Evolutionary conservation across 1,139 yeast genomes (phyloP).

Genomic region (Nakaseomyces uthaithaninus): DNA sequence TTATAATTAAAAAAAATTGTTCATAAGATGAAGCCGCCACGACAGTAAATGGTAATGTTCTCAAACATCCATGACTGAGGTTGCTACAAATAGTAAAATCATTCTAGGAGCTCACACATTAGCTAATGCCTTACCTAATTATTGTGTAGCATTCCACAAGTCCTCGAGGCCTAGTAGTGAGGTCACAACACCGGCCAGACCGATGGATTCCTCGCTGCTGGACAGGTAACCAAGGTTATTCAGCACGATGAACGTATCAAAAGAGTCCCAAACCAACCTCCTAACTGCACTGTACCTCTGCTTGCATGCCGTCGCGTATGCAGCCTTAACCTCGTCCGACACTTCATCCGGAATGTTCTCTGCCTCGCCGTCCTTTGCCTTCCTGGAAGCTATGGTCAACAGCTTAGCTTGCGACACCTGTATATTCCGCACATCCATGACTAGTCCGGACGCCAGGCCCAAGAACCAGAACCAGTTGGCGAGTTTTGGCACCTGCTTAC

Average conservation of each 20-base stretch:
- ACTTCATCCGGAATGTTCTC: conserved; percentile 19
- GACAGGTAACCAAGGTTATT: conserved; percentile 55
- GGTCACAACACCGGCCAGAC: conserved; percentile 60
- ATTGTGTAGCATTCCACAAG: conserved; percentile 37
- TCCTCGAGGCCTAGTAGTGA: conserved; percentile 8
- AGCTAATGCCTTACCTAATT: too few relatives aligned
- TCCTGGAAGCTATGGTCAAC: conserved; percentile 16
- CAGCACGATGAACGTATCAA: conserved; percentile 71
- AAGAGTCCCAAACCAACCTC: conserved; percentile 69
- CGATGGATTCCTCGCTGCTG: conserved; percentile 73
- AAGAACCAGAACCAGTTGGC: conserved; percentile 69
- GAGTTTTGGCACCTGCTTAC: conserved; percentile 34
- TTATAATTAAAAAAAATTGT: too few relatives aligned
- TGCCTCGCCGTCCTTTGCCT: conserved; percentile 24
- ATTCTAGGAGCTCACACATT: too few relatives aligned
- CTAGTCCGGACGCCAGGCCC: conserved; percentile 57
- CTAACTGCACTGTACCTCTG: conserved; percentile 44
- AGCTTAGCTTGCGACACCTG: conserved; percentile 32
- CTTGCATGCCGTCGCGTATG: conserved; percentile 24
- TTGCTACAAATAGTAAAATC: too few relatives aligned
- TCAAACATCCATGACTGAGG: too few relatives aligned
- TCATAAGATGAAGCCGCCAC: too few relatives aligned
- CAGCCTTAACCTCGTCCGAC: conserved; percentile 23
- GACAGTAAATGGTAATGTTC: too few relatives aligned
- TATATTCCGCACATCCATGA: conserved; percentile 44